These are phyloP conservation scores for Diaporthe nobilis DNA, from an alignment of 2,329 filamentous ascomycete genomes.

Conservation along the genomic window DNA sequence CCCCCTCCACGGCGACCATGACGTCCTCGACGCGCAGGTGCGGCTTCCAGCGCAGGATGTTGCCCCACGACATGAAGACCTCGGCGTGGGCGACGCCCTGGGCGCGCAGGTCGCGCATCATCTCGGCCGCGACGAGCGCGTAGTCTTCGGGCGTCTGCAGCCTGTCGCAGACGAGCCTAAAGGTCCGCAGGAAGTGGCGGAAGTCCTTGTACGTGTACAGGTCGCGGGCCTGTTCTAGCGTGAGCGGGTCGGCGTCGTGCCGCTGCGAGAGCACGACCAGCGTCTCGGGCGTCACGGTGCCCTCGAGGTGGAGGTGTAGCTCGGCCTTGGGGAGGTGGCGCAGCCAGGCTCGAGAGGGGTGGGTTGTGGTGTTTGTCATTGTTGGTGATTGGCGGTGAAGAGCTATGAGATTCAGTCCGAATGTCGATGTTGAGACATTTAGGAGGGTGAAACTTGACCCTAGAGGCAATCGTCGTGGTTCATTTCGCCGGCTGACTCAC, in stretches of 20 bases:
- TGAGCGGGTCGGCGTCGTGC: constrained; percentile 40
- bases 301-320: constrained; percentile 42
- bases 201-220: constrained; percentile 42
- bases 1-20: constrained; percentile 40
- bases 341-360: constrained; percentile 31
- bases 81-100: constrained; percentile 42
- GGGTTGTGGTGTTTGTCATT: constrained; percentile 5
- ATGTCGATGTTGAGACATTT: not conserved
- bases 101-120: constrained; percentile 38
- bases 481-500: constrained; percentile 7
- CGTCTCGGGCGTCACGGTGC: constrained; percentile 43
- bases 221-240: constrained; percentile 40
- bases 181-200: constrained; percentile 39
- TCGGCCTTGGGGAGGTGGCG: constrained; percentile 41
- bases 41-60: constrained; percentile 42
- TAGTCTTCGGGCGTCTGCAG: constrained; percentile 41
- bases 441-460: rapidly evolving
- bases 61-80: constrained; percentile 42
- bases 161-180: constrained; percentile 40
- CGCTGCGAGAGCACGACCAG: constrained; percentile 41
- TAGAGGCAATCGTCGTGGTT: not conserved
- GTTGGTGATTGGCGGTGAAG: not conserved
- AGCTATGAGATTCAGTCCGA: no score
- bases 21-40: constrained; percentile 39
- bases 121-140: constrained; percentile 37